Percentiles rank a stretch among this genome's conserved stretches.
phyloP scores from a whole-genome alignment of 2,329 filamentous ascomycete genomes.

The Mycocentrospora acerina region DNA sequence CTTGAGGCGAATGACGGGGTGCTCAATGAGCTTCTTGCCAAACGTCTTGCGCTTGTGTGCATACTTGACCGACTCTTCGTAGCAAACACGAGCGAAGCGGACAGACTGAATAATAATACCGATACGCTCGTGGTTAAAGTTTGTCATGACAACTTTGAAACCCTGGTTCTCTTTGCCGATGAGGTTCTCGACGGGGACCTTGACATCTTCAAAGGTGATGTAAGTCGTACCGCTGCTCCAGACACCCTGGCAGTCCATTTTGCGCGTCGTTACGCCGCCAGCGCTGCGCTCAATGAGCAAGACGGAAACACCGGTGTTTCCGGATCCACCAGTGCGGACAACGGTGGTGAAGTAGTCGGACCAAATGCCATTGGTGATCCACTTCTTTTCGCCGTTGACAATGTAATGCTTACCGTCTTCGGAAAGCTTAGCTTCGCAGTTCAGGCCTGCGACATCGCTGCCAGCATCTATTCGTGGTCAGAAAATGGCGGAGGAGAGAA shows the following conservation, averaged over 20 bases:
- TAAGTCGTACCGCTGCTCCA: constrained; percentile 96
- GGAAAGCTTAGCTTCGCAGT: constrained; percentile 90
- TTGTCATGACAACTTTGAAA: constrained; percentile 99
- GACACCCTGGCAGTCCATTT: constrained; percentile 93
- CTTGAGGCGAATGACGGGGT: constrained; percentile 96
- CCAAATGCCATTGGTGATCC: constrained; percentile 99
- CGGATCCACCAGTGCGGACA: constrained; percentile 81
- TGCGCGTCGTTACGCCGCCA: constrained; percentile 85
- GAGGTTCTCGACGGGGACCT: constrained; percentile 98
- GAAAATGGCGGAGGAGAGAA: neutral
- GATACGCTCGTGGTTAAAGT: constrained; percentile 99
- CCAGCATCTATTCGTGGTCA: constrained; percentile 70
- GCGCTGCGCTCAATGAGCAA: constrained; percentile 85
- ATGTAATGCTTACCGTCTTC: constrained; percentile 99
- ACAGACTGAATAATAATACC: constrained; percentile 98
- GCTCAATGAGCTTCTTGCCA: constrained; percentile 93
- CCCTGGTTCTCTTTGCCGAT: constrained; percentile 98
- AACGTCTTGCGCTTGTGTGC: constrained; percentile 97
- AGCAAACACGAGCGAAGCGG: constrained; percentile 94
- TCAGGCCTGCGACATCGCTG: constrained; percentile 91
- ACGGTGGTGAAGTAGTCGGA: constrained; percentile 97
- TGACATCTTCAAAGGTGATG: constrained; percentile 97
- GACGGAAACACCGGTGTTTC: constrained; percentile 90
- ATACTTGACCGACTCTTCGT: constrained; percentile 95
- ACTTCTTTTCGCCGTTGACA: constrained; percentile 99